These are phyloP conservation scores for Mycena venus DNA, from an alignment of 768 basidiomycete genomes.

Conservation along the genomic window DNA sequence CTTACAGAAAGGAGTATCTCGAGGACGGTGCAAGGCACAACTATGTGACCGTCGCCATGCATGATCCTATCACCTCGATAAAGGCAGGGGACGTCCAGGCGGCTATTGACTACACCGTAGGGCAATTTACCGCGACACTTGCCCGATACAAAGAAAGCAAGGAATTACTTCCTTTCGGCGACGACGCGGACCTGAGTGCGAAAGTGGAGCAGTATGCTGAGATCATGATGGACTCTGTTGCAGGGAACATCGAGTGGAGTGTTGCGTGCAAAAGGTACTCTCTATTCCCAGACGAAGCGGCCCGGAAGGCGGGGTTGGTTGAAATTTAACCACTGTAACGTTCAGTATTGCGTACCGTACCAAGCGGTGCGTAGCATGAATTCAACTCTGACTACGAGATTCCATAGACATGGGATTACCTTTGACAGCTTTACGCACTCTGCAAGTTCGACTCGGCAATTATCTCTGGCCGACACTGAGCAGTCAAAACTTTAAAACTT, in stretches of 20 bases:
- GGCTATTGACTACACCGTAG: conserved; percentile 36
- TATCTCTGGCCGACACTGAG: too few relatives aligned
- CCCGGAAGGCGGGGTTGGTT: conserved; percentile 24
- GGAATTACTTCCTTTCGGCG: conserved; percentile 18
- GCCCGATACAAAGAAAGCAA: conserved; percentile 30
- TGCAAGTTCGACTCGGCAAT: too few relatives aligned
- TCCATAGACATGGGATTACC: too few relatives aligned
- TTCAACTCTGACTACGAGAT: not conserved
- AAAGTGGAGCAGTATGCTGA: conserved; percentile 30
- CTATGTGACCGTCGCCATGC: conserved; percentile 39
- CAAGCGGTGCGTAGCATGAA: not conserved
- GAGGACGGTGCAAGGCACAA: conserved; percentile 39
- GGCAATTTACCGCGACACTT: conserved; percentile 19
- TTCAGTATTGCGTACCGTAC: not conserved
- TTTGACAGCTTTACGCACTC: too few relatives aligned
- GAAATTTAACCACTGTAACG: conserved; percentile 1
- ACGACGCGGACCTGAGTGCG: not conserved
- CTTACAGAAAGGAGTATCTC: conserved; percentile 39
- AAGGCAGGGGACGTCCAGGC: conserved; percentile 31
- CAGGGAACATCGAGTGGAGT: conserved; percentile 40
- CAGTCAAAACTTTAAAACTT: too few relatives aligned
- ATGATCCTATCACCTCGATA: conserved; percentile 30
- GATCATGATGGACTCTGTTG: conserved; percentile 36
- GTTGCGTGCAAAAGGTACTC: conserved; percentile 34
- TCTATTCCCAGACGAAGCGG: conserved; percentile 25